Conservation (phyloP, 148 eudicot genomes). For the Hydrangea macrophylla region DNA sequence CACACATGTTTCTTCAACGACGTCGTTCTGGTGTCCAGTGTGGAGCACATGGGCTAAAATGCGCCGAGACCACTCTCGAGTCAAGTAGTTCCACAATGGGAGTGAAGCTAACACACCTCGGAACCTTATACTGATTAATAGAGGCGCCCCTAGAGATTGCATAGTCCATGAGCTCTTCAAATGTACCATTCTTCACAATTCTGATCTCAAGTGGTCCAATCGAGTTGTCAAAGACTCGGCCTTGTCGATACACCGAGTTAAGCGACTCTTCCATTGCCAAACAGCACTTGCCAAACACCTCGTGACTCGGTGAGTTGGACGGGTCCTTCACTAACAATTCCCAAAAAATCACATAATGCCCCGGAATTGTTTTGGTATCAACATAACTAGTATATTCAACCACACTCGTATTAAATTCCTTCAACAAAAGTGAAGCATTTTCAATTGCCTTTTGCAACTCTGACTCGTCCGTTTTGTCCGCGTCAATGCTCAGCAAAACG, state of each 20-base stretch:
- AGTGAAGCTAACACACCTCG: constrained; percentile 32
- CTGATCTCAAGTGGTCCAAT: constrained; percentile 36
- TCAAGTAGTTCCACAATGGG: constrained; percentile 34
- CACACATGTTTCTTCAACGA: too few species aligned
- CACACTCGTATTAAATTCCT: constrained; percentile 18
- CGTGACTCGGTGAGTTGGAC: constrained; percentile 8
- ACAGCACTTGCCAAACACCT: constrained; percentile 25
- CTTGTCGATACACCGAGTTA: constrained; percentile 35
- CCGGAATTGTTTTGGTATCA: constrained; percentile 28
- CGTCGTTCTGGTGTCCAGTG: constrained; percentile 28
- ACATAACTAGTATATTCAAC: constrained; percentile 38
- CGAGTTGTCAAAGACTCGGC: constrained; percentile 33
- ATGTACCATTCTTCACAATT: constrained; percentile 33
- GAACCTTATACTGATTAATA: constrained; percentile 36
- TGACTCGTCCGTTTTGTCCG: constrained; percentile 35
- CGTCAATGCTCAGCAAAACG: constrained; percentile 28
- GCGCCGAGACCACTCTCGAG: constrained; percentile 27
- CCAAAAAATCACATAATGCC: constrained; percentile 37
- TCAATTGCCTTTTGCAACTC: constrained; percentile 34
- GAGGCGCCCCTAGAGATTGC: constrained; percentile 40
- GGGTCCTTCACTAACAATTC: constrained; percentile 27
- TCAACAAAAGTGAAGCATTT: constrained; percentile 19
- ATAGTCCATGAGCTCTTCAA: constrained; percentile 40
- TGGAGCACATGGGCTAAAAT: constrained; percentile 30
- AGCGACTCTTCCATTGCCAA: constrained; percentile 33